Conservation (phyloP, 345 rosid genomes). For the Hibiscus mutabilis region DNA sequence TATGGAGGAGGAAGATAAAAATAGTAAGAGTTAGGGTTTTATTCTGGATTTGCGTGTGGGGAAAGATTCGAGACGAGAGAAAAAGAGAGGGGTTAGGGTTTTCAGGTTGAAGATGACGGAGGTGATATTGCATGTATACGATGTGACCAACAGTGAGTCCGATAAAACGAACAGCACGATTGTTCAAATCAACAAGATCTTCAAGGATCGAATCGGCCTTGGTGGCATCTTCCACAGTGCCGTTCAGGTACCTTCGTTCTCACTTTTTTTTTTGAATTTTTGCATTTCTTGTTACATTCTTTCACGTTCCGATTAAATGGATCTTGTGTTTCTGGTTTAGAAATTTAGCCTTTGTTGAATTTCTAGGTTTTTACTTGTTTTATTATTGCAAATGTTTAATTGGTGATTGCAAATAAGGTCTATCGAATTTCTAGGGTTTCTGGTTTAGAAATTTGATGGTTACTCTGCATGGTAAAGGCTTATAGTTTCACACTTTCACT, state of each 20-base stretch:
- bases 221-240: conserved; percentile 99
- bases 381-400: background rate
- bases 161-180: conserved; percentile 91
- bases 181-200: conserved; percentile 84
- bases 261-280: background rate
- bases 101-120: conserved; percentile 51
- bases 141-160: conserved; percentile 94
- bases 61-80: too few relatives aligned
- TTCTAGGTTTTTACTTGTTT: conserved; percentile 1
- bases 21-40: too few relatives aligned
- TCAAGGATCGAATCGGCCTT: conserved; percentile 86
- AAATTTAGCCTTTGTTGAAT: background rate
- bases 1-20: too few relatives aligned
- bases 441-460: background rate
- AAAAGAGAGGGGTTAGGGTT: conserved; percentile 4
- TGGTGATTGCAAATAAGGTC: too few relatives aligned
- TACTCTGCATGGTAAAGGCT: background rate
- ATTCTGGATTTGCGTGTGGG: too few relatives aligned
- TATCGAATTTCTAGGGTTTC: too few relatives aligned
- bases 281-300: background rate
- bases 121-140: conserved; percentile 77
- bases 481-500: background rate
- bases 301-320: conserved; percentile 3
- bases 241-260: conserved; percentile 54
- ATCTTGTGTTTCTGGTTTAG: conserved; percentile 20